A percentile compares a stretch with the other conserved stretches of the same genome.
Conservation (phyloP, 495 filamentous ascomycete species). For the Aspergillus taichungensis region DNA sequence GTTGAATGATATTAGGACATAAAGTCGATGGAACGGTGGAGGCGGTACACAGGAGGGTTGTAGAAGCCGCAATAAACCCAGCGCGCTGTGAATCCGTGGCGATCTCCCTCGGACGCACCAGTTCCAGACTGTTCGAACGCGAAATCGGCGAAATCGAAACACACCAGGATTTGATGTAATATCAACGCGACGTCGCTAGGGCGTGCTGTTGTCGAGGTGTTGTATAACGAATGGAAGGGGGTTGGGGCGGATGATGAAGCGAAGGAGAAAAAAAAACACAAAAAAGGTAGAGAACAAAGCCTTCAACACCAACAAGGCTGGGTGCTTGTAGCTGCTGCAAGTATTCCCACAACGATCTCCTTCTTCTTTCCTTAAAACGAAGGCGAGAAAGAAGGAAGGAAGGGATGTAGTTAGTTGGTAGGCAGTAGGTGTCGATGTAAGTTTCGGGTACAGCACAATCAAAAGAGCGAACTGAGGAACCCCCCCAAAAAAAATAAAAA, state of each 20-base stretch:
- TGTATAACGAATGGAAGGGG: conserved; percentile 21
- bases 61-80: not conserved
- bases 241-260: conserved; percentile 1
- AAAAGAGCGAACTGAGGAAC: conserved; percentile 19
- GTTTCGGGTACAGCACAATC: conserved; percentile 3
- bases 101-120: conserved; percentile 12
- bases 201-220: conserved; percentile 3
- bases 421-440: conserved; percentile 14
- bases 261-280: conserved; percentile 12
- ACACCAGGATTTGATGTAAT: not conserved
- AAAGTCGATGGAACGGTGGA: too few relatives aligned
- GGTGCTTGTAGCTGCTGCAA: not conserved
- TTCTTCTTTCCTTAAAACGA: conserved; percentile 24
- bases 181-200: conserved; percentile 1
- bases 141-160: not conserved
- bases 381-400: conserved; percentile 17
- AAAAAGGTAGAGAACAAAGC: conserved; percentile 1
- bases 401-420: conserved; percentile 12
- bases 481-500: conserved; percentile 16
- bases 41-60: too few relatives aligned
- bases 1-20: too few relatives aligned
- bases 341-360: conserved; percentile 10
- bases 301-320: conserved; percentile 8
- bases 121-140: conserved; percentile 10
- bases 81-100: conserved; percentile 8